Evolutionary conservation across 306 rosid genomes (phyloP).

Genomic region (Carpinus fangiana): DNA sequence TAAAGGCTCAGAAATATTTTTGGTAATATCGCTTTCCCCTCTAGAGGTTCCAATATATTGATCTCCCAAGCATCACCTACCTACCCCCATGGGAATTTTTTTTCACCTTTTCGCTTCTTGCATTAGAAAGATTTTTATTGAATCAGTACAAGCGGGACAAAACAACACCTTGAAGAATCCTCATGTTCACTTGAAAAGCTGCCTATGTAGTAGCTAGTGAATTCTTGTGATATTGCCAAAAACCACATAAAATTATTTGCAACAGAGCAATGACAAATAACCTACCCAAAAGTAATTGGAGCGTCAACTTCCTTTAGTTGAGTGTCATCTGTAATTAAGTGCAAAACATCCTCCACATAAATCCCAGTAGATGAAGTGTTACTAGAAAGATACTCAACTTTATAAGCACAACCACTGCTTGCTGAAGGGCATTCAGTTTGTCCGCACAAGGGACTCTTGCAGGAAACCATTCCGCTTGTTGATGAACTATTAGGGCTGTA

Average conservation of each 20-base stretch:
- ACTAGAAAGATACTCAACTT: conserved; percentile 50
- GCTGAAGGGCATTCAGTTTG: conserved; percentile 54
- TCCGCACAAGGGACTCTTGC: conserved; percentile 66
- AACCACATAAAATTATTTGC: neutral
- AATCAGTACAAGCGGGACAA: neutral
- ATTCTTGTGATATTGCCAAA: neutral
- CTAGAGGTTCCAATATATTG: neutral
- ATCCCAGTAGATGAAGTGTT: conserved; percentile 70
- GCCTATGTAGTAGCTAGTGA: neutral
- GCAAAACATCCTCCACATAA: conserved; percentile 82
- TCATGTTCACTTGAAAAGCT: neutral
- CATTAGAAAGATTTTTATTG: neutral
- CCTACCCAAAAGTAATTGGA: conserved; percentile 72
- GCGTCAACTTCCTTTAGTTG: conserved; percentile 36
- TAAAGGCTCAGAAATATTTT: neutral
- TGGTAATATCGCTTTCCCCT: neutral
- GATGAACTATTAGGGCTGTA: conserved; percentile 63
- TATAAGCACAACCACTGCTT: conserved; percentile 51
- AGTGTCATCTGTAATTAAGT: conserved; percentile 58
- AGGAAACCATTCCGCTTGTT: conserved; percentile 58
- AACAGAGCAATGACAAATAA: conserved; percentile 13
- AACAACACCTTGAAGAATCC: neutral
- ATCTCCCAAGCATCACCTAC: conserved; percentile 13
- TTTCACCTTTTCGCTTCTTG: conserved; percentile 7
- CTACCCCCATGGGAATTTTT: conserved; percentile 1